Percentiles rank a stretch among this genome's conserved stretches.
Evolutionary conservation across 2,329 filamentous ascomycete species (phyloP).

Genomic region (Neurospora sp.): DNA sequence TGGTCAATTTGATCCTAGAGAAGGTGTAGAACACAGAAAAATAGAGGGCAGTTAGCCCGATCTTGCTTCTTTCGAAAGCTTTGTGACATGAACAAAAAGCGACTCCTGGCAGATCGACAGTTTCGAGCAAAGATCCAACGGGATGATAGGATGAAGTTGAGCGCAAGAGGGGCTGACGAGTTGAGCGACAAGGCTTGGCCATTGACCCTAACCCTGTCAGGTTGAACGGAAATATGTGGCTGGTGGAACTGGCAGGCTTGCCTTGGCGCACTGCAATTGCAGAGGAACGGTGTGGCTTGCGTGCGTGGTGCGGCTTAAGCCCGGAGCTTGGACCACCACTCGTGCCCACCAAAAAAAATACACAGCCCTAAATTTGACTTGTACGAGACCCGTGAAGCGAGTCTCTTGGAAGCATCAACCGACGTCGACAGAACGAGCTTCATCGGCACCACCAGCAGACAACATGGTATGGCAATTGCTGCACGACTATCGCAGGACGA

Average conservation of each 20-base stretch:
- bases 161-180: not conserved
- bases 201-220: slow-evolving; percentile 12
- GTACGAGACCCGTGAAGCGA: slow-evolving; percentile 14
- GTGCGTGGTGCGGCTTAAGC: slow-evolving; percentile 9
- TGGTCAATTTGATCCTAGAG: not conserved
- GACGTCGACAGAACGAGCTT: slow-evolving; percentile 17
- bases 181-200: not conserved
- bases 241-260: not conserved
- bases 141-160: not conserved
- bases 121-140: not conserved
- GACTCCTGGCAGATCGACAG: not conserved
- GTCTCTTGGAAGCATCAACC: slow-evolving; percentile 16
- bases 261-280: not conserved
- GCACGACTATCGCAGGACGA: not conserved
- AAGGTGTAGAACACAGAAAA: not conserved
- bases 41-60: not conserved
- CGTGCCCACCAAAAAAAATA: slow-evolving; percentile 21
- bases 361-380: slow-evolving; percentile 19
- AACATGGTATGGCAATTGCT: slow-evolving; percentile 18
- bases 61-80: not conserved
- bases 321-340: slow-evolving; percentile 11
- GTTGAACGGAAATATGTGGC: not conserved
- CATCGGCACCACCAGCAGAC: slow-evolving; percentile 19
- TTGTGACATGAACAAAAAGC: not conserved
- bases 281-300: not conserved